These are phyloP conservation scores for Aspergillus caelatus DNA, from an alignment of 2,329 filamentous ascomycete genomes.

Conservation along the genomic window DNA sequence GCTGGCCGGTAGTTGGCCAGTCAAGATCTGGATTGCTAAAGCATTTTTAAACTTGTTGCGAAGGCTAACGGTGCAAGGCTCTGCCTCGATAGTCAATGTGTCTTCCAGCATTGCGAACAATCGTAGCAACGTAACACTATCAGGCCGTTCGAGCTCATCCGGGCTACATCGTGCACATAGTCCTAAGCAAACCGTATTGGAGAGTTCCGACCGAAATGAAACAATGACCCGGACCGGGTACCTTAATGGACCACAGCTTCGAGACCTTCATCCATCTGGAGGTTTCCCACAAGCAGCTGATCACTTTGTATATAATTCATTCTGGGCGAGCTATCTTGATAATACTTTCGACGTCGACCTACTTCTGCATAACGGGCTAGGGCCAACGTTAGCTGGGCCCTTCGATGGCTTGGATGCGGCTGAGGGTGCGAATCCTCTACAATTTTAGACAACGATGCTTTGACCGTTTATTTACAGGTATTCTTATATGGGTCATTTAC, in stretches of 20 bases:
- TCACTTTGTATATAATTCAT: conserved; percentile 16
- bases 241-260: neutral
- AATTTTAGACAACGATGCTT: neutral
- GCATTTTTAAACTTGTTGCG: conserved; percentile 21
- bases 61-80: conserved; percentile 16
- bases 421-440: neutral
- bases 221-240: neutral
- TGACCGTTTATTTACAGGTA: no score
- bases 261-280: neutral
- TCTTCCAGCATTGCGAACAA: neutral
- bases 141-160: no score
- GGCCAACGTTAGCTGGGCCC: neutral
- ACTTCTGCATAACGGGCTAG: conserved; percentile 8
- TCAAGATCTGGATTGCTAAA: conserved; percentile 29
- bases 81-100: conserved; percentile 11
- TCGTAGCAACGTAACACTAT: neutral
- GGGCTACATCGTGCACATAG: neutral
- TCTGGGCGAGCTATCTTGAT: conserved; percentile 18
- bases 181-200: neutral
- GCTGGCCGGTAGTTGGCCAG: conserved; percentile 29
- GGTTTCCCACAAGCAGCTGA: conserved; percentile 5
- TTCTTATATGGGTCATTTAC: no score
- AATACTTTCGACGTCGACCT: conserved; percentile 18
- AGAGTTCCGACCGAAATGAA: neutral
- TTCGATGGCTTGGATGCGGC: neutral